Conservation (phyloP, 2,329 filamentous ascomycete species). For the Incumbomyces delicatus region DNA sequence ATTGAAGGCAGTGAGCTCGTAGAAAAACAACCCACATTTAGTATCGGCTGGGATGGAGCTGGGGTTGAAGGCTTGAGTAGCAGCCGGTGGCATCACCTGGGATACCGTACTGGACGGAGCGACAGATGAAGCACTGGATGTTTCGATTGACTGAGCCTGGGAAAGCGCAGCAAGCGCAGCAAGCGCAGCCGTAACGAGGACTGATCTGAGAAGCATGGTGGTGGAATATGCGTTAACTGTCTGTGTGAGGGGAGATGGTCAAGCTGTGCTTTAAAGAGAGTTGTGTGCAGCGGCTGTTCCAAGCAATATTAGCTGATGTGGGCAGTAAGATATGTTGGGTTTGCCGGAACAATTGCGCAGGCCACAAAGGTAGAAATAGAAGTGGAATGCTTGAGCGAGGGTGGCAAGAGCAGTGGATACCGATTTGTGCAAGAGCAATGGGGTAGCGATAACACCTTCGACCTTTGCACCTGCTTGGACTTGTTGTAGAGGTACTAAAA, state of each 20-base stretch:
- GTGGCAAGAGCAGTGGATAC: slow-evolving; percentile 6
- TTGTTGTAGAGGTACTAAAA: neutral
- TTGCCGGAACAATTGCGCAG: slow-evolving; percentile 5
- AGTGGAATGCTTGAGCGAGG: neutral
- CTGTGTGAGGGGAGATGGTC: neutral
- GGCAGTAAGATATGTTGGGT: slow-evolving; percentile 6
- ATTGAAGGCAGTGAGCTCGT: slow-evolving; percentile 1
- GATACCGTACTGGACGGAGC: slow-evolving; percentile 19
- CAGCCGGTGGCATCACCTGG: slow-evolving; percentile 19
- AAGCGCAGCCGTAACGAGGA: slow-evolving; percentile 15
- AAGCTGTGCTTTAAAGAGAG: neutral
- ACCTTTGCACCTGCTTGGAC: neutral
- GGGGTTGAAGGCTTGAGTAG: slow-evolving; percentile 17
- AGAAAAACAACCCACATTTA: slow-evolving; percentile 15
- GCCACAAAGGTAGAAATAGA: slow-evolving; percentile 5
- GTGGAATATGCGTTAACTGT: neutral
- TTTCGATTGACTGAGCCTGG: slow-evolving; percentile 15
- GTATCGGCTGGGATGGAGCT: slow-evolving; percentile 10
- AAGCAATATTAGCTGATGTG: slow-evolving; percentile 3
- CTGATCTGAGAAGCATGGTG: slow-evolving; percentile 18
- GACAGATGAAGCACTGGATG: slow-evolving; percentile 18
- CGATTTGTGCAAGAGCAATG: neutral
- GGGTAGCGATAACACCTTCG: slow-evolving; percentile 4
- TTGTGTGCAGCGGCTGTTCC: too few relatives aligned
- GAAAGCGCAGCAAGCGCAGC: slow-evolving; percentile 12